phyloP scores from a whole-genome alignment of 2,329 filamentous ascomycete species.

The Aspergillus carbonarius region DNA sequence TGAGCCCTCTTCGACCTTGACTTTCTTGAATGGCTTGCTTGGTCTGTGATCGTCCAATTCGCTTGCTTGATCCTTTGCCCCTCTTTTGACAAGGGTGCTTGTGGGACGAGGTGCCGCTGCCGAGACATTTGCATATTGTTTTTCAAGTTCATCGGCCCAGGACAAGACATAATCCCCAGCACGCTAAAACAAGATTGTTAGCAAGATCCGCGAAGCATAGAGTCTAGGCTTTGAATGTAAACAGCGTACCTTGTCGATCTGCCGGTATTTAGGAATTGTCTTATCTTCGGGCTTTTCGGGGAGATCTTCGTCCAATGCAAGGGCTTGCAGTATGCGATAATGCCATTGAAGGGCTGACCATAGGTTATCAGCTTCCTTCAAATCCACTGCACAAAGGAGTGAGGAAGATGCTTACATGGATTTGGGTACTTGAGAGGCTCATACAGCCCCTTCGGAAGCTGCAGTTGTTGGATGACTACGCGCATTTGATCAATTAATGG shows the following conservation, averaged over 20 bases:
- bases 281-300: slow-evolving; percentile 73
- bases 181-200: slow-evolving; percentile 46
- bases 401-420: slow-evolving; percentile 50
- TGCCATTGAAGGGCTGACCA: slow-evolving; percentile 82
- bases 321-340: slow-evolving; percentile 86
- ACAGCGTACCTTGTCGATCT: slow-evolving; percentile 70
- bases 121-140: slow-evolving; percentile 52
- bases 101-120: slow-evolving; percentile 37
- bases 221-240: neutral
- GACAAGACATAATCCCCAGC: slow-evolving; percentile 75
- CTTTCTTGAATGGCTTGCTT: slow-evolving; percentile 44
- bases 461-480: slow-evolving; percentile 76
- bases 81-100: slow-evolving; percentile 51
- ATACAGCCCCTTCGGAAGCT: slow-evolving; percentile 81
- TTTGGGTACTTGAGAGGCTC: slow-evolving; percentile 89
- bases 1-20: slow-evolving; percentile 40
- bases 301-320: slow-evolving; percentile 88
- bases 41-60: slow-evolving; percentile 23
- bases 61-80: slow-evolving; percentile 26
- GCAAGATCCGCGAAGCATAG: neutral
- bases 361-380: slow-evolving; percentile 2
- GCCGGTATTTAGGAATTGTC: slow-evolving; percentile 78
- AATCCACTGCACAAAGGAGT: neutral
- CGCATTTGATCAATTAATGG: slow-evolving; percentile 79
- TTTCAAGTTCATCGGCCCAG: slow-evolving; percentile 70